A percentile compares a stretch with the other conserved stretches of the same genome.
These are phyloP conservation scores for Entomortierella lignicola DNA, from an alignment of 192 early-diverging fungal genomes.

Conservation along the genomic window DNA sequence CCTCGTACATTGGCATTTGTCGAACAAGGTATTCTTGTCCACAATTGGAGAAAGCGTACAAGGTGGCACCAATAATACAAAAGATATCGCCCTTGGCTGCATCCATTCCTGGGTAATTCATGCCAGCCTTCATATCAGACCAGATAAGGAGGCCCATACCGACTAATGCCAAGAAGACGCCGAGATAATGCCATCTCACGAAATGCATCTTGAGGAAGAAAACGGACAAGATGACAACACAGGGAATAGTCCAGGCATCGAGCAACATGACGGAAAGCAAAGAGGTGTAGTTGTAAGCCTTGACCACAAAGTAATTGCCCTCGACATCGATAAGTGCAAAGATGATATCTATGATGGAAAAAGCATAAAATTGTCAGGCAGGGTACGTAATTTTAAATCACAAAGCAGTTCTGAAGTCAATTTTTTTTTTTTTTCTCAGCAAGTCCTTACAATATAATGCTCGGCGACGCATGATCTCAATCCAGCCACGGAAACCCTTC, in stretches of 20 bases:
- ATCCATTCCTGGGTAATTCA: conserved; percentile 64
- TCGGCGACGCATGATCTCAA: conserved; percentile 55
- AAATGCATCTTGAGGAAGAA: conserved; percentile 74
- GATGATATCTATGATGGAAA: conserved; percentile 56
- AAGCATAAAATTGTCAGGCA: background rate
- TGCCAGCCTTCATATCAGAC: conserved; percentile 72
- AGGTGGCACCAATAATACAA: conserved; percentile 75
- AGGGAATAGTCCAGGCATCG: conserved; percentile 81
- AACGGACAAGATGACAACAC: conserved; percentile 76
- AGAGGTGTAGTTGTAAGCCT: conserved; percentile 81
- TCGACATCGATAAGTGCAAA: conserved; percentile 81
- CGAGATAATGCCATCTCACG: conserved; percentile 74
- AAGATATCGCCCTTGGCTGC: conserved; percentile 79
- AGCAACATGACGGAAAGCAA: conserved; percentile 81
- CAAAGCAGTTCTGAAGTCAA: background rate
- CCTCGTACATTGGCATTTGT: conserved; percentile 78
- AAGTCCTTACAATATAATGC: conserved; percentile 58
- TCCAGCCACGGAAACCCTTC: conserved; percentile 60
- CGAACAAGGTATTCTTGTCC: conserved; percentile 80
- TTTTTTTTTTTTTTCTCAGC: too few species aligned
- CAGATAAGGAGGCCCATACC: conserved; percentile 77
- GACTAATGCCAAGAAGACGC: conserved; percentile 73
- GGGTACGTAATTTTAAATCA: background rate
- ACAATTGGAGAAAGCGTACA: conserved; percentile 81
- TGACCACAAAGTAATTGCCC: conserved; percentile 86